Evolutionary conservation across 2,329 filamentous ascomycete genomes (phyloP).

Genomic region (Botrytis fragariae): DNA sequence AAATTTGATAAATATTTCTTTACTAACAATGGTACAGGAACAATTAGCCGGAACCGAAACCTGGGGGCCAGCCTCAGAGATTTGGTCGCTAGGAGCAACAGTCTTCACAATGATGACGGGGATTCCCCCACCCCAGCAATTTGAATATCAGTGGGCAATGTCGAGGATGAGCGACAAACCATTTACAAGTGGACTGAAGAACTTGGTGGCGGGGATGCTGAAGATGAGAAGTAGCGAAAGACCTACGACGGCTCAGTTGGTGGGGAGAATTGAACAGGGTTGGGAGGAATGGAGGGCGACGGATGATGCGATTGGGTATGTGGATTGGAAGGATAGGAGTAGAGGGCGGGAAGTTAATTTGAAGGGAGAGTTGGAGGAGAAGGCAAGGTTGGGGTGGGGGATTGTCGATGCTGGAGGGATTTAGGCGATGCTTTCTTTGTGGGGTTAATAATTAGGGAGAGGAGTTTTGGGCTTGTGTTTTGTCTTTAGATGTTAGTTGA

Average conservation of each 20-base stretch:
- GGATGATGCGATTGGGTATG: slow-evolving; percentile 29
- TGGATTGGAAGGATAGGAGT: slow-evolving; percentile 23
- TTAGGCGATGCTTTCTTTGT: neutral
- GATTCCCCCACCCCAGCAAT: slow-evolving; percentile 32
- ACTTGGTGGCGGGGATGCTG: slow-evolving; percentile 33
- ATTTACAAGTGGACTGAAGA: slow-evolving; percentile 26
- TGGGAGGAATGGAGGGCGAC: slow-evolving; percentile 31
- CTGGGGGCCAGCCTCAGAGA: slow-evolving; percentile 29
- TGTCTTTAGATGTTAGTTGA: neutral
- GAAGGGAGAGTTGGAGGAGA: neutral
- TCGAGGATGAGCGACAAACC: slow-evolving; percentile 33
- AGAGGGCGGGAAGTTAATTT: slow-evolving; percentile 1
- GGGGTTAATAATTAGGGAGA: too few species aligned
- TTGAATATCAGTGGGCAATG: slow-evolving; percentile 31
- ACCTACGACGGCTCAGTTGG: slow-evolving; percentile 25
- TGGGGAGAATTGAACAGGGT: slow-evolving; percentile 27
- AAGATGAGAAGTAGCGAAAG: slow-evolving; percentile 24
- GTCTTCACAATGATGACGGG: slow-evolving; percentile 38
- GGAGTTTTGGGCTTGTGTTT: neutral
- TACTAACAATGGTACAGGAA: slow-evolving; percentile 26
- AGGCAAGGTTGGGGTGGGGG: slow-evolving; percentile 4
- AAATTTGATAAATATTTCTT: neutral
- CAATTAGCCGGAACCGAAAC: slow-evolving; percentile 28
- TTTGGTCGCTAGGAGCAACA: slow-evolving; percentile 35
- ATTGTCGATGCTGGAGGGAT: neutral